phyloP scores from a whole-genome alignment of 1,284 basidiomycete species.

The Ganoderma leucocontextum region DNA sequence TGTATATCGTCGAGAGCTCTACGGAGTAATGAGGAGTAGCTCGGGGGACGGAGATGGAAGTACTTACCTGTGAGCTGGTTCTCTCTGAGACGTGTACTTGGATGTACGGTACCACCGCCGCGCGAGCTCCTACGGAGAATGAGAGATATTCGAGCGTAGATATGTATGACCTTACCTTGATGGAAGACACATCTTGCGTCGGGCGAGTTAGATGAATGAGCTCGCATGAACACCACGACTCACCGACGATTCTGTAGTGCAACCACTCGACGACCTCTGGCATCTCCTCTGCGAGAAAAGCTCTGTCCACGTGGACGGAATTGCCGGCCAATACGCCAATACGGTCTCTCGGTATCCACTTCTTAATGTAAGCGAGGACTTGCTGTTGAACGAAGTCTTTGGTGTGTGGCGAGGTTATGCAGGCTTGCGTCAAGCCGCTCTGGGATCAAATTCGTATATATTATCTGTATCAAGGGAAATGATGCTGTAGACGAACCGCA shows the following conservation, averaged over 20 bases:
- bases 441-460: slow-evolving; percentile 37
- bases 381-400: slow-evolving; percentile 61
- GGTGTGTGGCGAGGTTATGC: slow-evolving; percentile 67
- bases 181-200: slow-evolving; percentile 75
- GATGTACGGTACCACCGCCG: slow-evolving; percentile 73
- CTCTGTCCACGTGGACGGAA: slow-evolving; percentile 81
- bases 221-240: slow-evolving; percentile 16
- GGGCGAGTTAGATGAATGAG: background rate
- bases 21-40: slow-evolving; percentile 6
- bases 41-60: background rate
- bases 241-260: slow-evolving; percentile 66
- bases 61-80: slow-evolving; percentile 58
- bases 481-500: slow-evolving; percentile 50
- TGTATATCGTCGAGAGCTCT: slow-evolving; percentile 84
- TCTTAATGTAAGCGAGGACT: slow-evolving; percentile 75
- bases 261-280: slow-evolving; percentile 78
- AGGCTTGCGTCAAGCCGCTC: slow-evolving; percentile 79
- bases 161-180: slow-evolving; percentile 61
- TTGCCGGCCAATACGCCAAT: slow-evolving; percentile 81
- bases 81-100: slow-evolving; percentile 42
- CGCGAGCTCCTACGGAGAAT: slow-evolving; percentile 64
- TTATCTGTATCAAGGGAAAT: background rate
- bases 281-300: slow-evolving; percentile 80
- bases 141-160: background rate
- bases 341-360: slow-evolving; percentile 71